Conservation (phyloP, 805 yeast genomes). For the Saccharomycopsis javanensis region DNA sequence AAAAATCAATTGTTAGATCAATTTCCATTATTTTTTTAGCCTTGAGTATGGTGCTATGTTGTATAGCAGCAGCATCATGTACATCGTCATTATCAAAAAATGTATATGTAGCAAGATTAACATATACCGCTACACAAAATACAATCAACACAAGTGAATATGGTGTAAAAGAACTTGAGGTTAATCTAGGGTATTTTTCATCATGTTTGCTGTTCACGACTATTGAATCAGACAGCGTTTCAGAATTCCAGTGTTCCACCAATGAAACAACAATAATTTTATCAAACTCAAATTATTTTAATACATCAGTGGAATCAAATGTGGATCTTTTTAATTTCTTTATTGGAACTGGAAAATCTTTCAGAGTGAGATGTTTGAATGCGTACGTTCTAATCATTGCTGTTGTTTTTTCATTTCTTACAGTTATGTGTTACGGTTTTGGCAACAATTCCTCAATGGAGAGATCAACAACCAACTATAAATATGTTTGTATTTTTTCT, state of each 20-base stretch:
- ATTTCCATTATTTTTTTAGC: slow-evolving; percentile 7
- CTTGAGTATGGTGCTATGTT: slow-evolving; percentile 15
- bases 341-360: slow-evolving; percentile 18
- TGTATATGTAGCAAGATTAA: slow-evolving; percentile 10
- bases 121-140: slow-evolving; percentile 11
- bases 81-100: slow-evolving; percentile 10
- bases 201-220: slow-evolving; percentile 14
- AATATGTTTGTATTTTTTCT: slow-evolving; percentile 15
- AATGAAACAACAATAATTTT: slow-evolving; percentile 17
- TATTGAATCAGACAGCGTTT: neutral
- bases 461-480: slow-evolving; percentile 8
- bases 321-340: slow-evolving; percentile 17
- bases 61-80: slow-evolving; percentile 17
- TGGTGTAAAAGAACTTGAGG: slow-evolving; percentile 10
- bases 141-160: slow-evolving; percentile 1
- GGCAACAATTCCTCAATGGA: slow-evolving; percentile 7
- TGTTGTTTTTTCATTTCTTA: slow-evolving; percentile 12
- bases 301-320: slow-evolving; percentile 4
- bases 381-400: slow-evolving; percentile 17
- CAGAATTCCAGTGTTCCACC: slow-evolving; percentile 7
- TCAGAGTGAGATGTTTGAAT: slow-evolving; percentile 17
- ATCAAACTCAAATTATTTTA: slow-evolving; percentile 9
- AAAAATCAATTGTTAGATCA: neutral
- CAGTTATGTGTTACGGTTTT: slow-evolving; percentile 15
- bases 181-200: slow-evolving; percentile 16